These are phyloP conservation scores for Beauveria scarabaeidicola DNA, from an alignment of 2,329 filamentous ascomycete species.

Conservation along the genomic window DNA sequence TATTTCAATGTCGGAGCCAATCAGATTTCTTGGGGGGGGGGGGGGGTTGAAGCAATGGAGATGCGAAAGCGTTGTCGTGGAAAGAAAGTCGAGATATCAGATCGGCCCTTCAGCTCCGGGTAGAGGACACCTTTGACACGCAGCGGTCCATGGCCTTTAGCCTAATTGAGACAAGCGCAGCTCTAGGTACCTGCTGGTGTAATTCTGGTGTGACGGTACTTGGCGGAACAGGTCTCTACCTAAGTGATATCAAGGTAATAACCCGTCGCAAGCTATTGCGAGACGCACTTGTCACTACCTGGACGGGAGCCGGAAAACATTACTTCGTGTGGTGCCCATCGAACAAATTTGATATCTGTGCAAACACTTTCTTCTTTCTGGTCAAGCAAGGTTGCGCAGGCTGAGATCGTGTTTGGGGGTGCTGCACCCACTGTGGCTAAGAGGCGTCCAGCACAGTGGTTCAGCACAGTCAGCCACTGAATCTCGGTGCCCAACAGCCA, in stretches of 20 bases:
- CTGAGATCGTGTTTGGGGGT: background rate
- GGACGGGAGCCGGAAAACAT: no score
- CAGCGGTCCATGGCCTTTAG: background rate
- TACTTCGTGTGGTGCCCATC: no score
- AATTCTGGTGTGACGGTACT: background rate
- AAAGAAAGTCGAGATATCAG: background rate
- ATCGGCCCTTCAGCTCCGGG: background rate
- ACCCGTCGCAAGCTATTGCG: no score
- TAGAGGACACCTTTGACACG: slow-evolving; percentile 6
- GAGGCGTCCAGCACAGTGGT: background rate
- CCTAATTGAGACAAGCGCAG: background rate
- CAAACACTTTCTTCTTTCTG: background rate
- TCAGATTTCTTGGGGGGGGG: background rate
- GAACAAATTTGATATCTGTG: no score
- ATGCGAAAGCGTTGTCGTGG: background rate
- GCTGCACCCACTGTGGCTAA: background rate
- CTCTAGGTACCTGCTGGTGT: background rate
- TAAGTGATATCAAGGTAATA: no score
- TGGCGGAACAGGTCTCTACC: background rate
- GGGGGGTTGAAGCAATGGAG: no score
- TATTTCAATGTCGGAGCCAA: background rate
- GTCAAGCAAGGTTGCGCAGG: background rate
- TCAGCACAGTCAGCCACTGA: background rate
- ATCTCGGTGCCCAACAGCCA: background rate
- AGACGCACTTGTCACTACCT: no score